Evolutionary conservation across 108 stramenopile species (phyloP), one percentile per base, ranked within the genome.

Genomic region (Cyclostephanos tholiformis): DNA sequence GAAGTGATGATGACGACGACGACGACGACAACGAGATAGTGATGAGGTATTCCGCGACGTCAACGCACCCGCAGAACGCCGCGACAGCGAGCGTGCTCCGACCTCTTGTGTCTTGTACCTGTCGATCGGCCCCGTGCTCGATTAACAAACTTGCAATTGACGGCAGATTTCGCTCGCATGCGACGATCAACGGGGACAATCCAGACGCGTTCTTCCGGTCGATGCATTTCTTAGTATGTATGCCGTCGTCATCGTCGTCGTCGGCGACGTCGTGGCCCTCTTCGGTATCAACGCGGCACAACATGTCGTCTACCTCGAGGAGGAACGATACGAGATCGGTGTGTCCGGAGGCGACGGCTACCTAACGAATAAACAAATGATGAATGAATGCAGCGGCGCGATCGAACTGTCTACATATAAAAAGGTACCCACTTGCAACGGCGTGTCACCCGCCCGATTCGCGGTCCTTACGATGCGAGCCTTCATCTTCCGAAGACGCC

Each of bases 21-120:
- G 38, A 43, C 55, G 67, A 23, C 20, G 63, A 67, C 50, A 35
- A 55, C 25, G 67, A 55, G 32, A 32, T 32, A 32, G 32, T 32
- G 4, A 32, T 2, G 32, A 32, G 32, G 32, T 32, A 32, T 32
- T 32, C 32, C 32, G 4, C 32, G 32, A 32, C 32, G 71, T 85
- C 84, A 11, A 59, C 53, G 44, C 78, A 78, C 14, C 84, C 84
- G 52, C 84, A 85, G 66, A 85, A 85, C 17, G 82, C 65, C 5
- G 84, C 81, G 29, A 85, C 73, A 1, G 82, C 67, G 35, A 85
- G 41, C 10, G 74, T 50, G 56, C 48, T 52, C 32, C 74, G 72
- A 22, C 63, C 82, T 22, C 70, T 75, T 11, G 35, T 13, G 53
- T 85, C 84, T 22, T 62, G 30, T 17, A 39, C 60, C 8, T 14